Base-by-base conservation (phyloP, 179 eudicot species). In the Monotropa hypopitys region DNA sequence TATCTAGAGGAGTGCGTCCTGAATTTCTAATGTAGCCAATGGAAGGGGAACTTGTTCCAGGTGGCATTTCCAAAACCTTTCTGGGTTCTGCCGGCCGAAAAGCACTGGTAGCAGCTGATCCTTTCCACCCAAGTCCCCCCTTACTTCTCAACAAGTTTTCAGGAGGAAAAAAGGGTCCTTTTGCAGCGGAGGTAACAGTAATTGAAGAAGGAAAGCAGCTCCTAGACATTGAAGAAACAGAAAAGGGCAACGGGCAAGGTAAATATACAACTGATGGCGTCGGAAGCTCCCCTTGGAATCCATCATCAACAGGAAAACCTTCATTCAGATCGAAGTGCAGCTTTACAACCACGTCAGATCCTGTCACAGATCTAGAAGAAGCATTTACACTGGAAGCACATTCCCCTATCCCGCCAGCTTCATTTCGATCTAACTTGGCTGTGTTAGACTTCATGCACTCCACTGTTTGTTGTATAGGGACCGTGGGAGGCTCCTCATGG, bases 81-180 rank as follows among this genome's bases (percentile, higher is more conserved):
- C 97, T 82, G 62, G 97, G 97, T 62, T 91, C 97, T 35, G 97
- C 97, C 0, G 97, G 97, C n/a, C 92, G 93, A 80, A 92, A 92
- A 51, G 97, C 97, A 82, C 97, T 92, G 28, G 97, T 92, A 18
- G 96, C 93, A 71, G 97, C 97, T 63, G 97, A 92, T 59, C 97
- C 97, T 77, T 84, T 92, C 96, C 97, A 92, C n/a, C 96, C 90
- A 76, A 89, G 87, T 76, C 86, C 93, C 46, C 82, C 81, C 80
- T 87, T 92, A 71, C 80, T 87, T 86, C 84, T 87, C 81, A 87
- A 76, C 21, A 88, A 75, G 66, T 88, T 89, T 15, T 88, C 93
- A 0, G 92, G 93, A 74, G 90, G 93, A 42, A 77, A 78, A 87
- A 89, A 91, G 32, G 94, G 83, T 21, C 96, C 91, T 79, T 88